phyloP scores from a whole-genome alignment of 2,329 filamentous ascomycete species.

The Zasmidium cellare region DNA sequence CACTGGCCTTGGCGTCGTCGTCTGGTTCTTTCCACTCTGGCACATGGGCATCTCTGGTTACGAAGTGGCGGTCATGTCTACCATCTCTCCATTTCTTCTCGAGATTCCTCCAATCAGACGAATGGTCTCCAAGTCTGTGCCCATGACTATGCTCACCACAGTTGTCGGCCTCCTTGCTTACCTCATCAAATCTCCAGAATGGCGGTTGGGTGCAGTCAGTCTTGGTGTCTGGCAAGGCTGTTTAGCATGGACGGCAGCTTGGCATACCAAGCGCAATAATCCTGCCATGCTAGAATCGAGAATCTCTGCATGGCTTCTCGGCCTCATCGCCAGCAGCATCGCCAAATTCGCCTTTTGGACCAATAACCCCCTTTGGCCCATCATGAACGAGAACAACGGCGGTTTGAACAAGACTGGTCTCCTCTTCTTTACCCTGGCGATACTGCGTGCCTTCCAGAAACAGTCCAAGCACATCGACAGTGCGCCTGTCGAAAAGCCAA shows the following conservation, averaged over 20 bases:
- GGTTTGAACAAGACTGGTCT: conserved; percentile 89
- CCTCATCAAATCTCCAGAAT: conserved; percentile 68
- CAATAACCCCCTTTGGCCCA: conserved; percentile 96
- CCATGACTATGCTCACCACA: conserved; percentile 70
- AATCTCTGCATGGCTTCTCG: conserved; percentile 76
- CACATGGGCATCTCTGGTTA: conserved; percentile 99
- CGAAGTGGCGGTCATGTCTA: conserved; percentile 83
- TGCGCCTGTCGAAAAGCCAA: conserved; percentile 55
- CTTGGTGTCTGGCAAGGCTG: conserved; percentile 80
- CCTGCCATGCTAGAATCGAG: conserved; percentile 76
- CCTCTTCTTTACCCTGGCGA: conserved; percentile 71
- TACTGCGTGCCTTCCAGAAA: conserved; percentile 71
- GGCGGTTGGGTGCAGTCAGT: conserved; percentile 76
- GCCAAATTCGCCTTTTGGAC: conserved; percentile 92
- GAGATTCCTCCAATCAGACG: conserved; percentile 68
- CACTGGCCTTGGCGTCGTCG: conserved; percentile 81
- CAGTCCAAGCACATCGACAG: conserved; percentile 51
- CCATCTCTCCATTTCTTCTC: conserved; percentile 77
- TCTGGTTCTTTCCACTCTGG: conserved; percentile 99
- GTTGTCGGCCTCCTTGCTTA: conserved; percentile 79
- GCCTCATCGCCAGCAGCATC: conserved; percentile 80
- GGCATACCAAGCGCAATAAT: conserved; percentile 75
- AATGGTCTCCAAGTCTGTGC: conserved; percentile 63
- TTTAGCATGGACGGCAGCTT: conserved; percentile 79
- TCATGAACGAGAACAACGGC: conserved; percentile 85